These are phyloP conservation scores for Acanthamoeba lenticulata DNA, from an alignment of 208 protist genomes.

Conservation along the genomic window DNA sequence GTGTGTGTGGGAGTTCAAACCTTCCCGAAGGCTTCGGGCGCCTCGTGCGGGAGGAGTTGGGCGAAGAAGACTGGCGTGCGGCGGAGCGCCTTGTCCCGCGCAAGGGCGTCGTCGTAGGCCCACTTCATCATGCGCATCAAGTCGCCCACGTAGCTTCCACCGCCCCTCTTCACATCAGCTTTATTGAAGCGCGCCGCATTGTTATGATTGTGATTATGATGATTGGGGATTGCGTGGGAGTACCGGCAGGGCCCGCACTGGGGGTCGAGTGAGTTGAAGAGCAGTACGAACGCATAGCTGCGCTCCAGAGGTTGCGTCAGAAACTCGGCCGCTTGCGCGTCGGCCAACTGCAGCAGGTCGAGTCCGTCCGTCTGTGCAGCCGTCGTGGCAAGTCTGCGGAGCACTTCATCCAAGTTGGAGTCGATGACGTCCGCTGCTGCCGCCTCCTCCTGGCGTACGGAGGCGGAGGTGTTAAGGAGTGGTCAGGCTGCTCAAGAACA, in stretches of 20 bases:
- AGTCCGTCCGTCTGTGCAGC: neutral
- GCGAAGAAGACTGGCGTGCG: neutral
- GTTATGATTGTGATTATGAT: neutral
- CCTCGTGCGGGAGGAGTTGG: neutral
- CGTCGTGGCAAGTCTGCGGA: too few species aligned
- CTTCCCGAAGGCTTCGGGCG: neutral
- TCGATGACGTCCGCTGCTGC: too few species aligned
- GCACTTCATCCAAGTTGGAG: too few species aligned
- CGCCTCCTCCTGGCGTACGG: too few species aligned
- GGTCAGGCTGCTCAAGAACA: too few species aligned
- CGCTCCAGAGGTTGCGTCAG: neutral
- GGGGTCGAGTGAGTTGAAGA: neutral
- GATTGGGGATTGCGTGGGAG: neutral
- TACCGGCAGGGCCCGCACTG: neutral
- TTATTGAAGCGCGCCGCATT: neutral
- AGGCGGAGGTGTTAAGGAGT: too few species aligned
- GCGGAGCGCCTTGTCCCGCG: neutral
- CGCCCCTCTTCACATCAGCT: neutral
- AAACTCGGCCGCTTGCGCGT: neutral
- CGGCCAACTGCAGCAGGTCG: neutral
- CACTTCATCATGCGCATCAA: neutral
- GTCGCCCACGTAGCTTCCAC: neutral
- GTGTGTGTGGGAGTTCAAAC: neutral
- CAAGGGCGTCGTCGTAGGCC: neutral
- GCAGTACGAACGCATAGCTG: neutral